Conservation (phyloP, 1,284 basidiomycete species). For the Rhodotorula sp. region DNA sequence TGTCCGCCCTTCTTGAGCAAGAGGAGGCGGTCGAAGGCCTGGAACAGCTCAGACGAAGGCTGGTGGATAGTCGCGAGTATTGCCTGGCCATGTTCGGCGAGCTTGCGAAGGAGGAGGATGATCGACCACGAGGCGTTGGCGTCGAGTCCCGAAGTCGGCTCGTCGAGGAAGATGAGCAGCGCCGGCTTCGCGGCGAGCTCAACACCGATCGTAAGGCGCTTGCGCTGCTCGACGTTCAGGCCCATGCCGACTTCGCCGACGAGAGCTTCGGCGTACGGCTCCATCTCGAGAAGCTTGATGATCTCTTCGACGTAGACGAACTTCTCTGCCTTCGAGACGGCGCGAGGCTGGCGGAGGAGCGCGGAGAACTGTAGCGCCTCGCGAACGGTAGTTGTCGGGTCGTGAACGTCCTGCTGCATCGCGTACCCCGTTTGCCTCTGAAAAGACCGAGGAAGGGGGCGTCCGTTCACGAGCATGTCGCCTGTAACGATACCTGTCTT, state of each 20-base stretch:
- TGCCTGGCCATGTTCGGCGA: conserved; percentile 80
- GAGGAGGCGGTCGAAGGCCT: conserved; percentile 63
- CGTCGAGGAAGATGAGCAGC: conserved; percentile 76
- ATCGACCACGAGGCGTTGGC: conserved; percentile 88
- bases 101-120: conserved; percentile 69
- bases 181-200: conserved; percentile 64
- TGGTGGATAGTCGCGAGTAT: conserved; percentile 59
- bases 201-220: conserved; percentile 71
- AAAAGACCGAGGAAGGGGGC: conserved; percentile 69
- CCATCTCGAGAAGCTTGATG: conserved; percentile 73
- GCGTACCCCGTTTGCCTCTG: conserved; percentile 60
- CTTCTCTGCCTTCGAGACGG: conserved; percentile 68
- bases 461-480: conserved; percentile 75
- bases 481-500: conserved; percentile 72
- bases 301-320: conserved; percentile 76
- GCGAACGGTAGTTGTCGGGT: conserved; percentile 60
- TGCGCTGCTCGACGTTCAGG: conserved; percentile 65
- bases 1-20: conserved; percentile 60
- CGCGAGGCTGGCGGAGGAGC: conserved; percentile 69
- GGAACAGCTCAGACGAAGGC: conserved; percentile 64
- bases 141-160: conserved; percentile 62
- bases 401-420: conserved; percentile 36
- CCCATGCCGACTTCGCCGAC: conserved; percentile 66
- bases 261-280: conserved; percentile 67
- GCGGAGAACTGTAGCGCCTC: conserved; percentile 83